Percentiles rank a stretch among this genome's conserved stretches.
phyloP scores from a whole-genome alignment of 805 yeast species.

The Starmerella floris region DNA sequence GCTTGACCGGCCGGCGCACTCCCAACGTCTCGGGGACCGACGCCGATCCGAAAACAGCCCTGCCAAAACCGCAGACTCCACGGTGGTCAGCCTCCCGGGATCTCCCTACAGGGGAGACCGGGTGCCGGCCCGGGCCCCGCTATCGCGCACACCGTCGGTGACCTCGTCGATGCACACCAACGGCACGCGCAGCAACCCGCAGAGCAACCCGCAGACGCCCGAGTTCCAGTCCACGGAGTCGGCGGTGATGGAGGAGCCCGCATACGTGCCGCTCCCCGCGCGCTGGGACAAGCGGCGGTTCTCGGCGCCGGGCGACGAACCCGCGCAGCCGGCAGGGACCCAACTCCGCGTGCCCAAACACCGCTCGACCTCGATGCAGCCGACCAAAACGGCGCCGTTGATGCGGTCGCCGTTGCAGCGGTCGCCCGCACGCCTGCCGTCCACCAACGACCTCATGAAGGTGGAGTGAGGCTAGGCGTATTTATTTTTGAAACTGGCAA shows the following conservation, averaged over 20 bases:
- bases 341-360: slow-evolving; percentile 6
- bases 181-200: not conserved
- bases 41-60: too few species aligned
- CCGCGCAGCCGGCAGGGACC: not conserved
- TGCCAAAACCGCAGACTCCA: too few species aligned
- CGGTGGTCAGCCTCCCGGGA: too few species aligned
- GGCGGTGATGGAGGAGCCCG: slow-evolving; percentile 4
- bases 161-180: not conserved
- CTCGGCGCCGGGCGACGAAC: slow-evolving; percentile 9
- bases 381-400: slow-evolving; percentile 1
- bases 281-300: slow-evolving; percentile 8
- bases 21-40: too few species aligned
- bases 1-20: too few species aligned
- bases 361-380: slow-evolving; percentile 19
- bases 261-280: not conserved
- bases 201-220: slow-evolving; percentile 6
- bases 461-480: not conserved
- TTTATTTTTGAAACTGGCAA: too few species aligned
- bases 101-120: not conserved
- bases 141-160: not conserved
- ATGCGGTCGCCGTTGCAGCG: not conserved
- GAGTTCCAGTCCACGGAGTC: slow-evolving; percentile 5
- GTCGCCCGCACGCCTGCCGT: slow-evolving; percentile 7
- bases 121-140: not conserved
- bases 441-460: slow-evolving; percentile 13